Evolutionary conservation across 2,329 filamentous ascomycete genomes (phyloP).

Genomic region (Sclerotinia minor): DNA sequence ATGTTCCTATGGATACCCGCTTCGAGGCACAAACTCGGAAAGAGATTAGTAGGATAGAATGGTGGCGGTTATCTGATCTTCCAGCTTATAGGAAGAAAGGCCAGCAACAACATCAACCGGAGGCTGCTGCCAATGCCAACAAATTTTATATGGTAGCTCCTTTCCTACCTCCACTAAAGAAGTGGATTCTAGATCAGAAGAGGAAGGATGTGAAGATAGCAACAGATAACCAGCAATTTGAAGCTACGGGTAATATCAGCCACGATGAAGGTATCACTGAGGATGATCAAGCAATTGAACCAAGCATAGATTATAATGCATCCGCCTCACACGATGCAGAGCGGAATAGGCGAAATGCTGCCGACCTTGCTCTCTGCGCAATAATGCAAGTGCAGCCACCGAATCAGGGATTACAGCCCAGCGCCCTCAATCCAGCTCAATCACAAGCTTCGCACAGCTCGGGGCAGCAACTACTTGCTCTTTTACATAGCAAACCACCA

Average conservation of each 20-base stretch:
- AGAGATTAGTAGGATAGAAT: conserved; percentile 95
- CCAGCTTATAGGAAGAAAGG: conserved; percentile 70
- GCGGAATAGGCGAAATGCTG: conserved; percentile 19
- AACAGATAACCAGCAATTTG: conserved; percentile 46
- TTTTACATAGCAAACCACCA: conserved; percentile 47
- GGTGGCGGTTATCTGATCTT: conserved; percentile 88
- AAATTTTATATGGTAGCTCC: conserved; percentile 99
- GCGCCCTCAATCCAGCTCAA: conserved; percentile 24
- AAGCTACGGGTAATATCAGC: conserved; percentile 45
- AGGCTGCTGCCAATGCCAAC: conserved; percentile 61
- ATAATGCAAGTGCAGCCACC: conserved; percentile 57
- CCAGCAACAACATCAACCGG: conserved; percentile 58
- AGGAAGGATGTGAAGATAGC: conserved; percentile 62
- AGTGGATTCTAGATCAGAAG: conserved; percentile 86
- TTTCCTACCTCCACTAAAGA: conserved; percentile 80
- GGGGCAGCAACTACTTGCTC: conserved; percentile 53
- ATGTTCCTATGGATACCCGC: conserved; percentile 79
- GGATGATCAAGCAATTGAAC: conserved; percentile 51
- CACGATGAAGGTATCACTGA: conserved; percentile 61
- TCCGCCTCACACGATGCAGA: conserved; percentile 28
- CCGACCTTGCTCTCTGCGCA: conserved; percentile 50
- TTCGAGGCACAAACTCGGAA: conserved; percentile 93
- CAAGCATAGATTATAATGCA: conserved; percentile 18
- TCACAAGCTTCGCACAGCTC: conserved; percentile 38
- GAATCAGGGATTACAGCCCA: conserved; percentile 50